phyloP scores from a whole-genome alignment of 208 protist genomes.

The Entamoeba dispar region DNA sequence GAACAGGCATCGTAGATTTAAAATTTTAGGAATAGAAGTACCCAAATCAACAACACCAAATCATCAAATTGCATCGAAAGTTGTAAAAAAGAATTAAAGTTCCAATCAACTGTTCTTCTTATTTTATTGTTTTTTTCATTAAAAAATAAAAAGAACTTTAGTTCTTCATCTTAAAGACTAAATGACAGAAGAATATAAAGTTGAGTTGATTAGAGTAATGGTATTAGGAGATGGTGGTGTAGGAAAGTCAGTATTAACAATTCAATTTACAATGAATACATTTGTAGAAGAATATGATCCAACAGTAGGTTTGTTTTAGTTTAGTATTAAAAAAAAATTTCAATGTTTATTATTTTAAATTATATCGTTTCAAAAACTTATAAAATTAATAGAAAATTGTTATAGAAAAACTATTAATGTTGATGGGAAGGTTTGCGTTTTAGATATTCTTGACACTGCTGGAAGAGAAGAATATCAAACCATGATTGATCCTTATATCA shows the following conservation, averaged over 20 bases:
- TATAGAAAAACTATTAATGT: not conserved
- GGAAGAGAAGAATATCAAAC: slow-evolving; percentile 47
- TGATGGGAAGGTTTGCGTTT: not conserved
- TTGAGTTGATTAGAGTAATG: not conserved
- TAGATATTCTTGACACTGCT: slow-evolving; percentile 59
- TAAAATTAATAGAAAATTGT: not conserved
- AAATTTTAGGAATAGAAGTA: not conserved
- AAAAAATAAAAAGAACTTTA: too few species aligned
- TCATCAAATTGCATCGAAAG: too few species aligned
- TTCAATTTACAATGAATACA: not conserved
- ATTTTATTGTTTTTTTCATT: too few species aligned
- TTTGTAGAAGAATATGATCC: slow-evolving; percentile 8
- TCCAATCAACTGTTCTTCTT: too few species aligned
- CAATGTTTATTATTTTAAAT: too few species aligned
- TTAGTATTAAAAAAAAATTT: too few species aligned
- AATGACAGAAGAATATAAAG: not conserved
- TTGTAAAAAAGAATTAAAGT: too few species aligned
- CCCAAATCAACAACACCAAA: not conserved
- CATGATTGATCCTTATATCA: slow-evolving; percentile 54
- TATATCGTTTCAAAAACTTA: too few species aligned
- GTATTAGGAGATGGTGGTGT: not conserved
- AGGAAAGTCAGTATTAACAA: not conserved
- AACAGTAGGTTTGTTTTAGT: not conserved
- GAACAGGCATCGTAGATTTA: not conserved
- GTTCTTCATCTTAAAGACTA: too few species aligned